These are phyloP conservation scores for Pulveroboletus ravenelii DNA, from an alignment of 768 basidiomycete genomes.

Conservation along the genomic window DNA sequence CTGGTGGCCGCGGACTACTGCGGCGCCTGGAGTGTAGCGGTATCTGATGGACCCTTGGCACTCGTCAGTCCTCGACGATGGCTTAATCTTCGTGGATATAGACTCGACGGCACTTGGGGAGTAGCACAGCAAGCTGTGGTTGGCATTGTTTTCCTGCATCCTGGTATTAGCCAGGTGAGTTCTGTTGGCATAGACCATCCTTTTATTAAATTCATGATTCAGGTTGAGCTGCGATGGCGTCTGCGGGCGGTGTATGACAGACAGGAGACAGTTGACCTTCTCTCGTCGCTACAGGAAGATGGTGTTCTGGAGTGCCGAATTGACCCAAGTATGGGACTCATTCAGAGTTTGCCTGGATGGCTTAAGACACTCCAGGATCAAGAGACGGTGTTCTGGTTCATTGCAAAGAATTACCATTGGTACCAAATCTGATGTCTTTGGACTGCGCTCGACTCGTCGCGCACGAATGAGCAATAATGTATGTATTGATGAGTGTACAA, in stretches of 20 bases:
- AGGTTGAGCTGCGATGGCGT: constrained; percentile 72
- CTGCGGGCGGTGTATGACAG: constrained; percentile 69
- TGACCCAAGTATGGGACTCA: constrained; percentile 3
- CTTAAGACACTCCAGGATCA: constrained; percentile 42
- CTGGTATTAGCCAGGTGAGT: constrained; percentile 69
- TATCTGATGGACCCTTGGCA: constrained; percentile 41
- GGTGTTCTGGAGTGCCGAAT: constrained; percentile 38
- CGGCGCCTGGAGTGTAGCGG: constrained; percentile 51
- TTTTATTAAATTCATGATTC: constrained; percentile 7
- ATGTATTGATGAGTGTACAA: too few relatives aligned
- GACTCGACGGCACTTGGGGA: constrained; percentile 61
- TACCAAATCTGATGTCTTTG: constrained; percentile 45
- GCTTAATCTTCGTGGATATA: constrained; percentile 66
- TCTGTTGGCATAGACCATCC: not conserved
- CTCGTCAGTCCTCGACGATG: constrained; percentile 67
- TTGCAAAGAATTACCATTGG: constrained; percentile 55
- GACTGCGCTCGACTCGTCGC: too few relatives aligned
- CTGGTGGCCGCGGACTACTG: constrained; percentile 54
- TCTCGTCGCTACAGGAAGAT: constrained; percentile 50
- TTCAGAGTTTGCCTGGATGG: constrained; percentile 21
- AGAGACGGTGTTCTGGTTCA: constrained; percentile 55
- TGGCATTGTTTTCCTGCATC: constrained; percentile 60
- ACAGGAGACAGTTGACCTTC: constrained; percentile 64
- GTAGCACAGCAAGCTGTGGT: constrained; percentile 67
- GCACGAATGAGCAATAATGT: too few relatives aligned